These are phyloP conservation scores for Astrothelium macrocarpum DNA, from an alignment of 495 filamentous ascomycete species.

Conservation along the genomic window DNA sequence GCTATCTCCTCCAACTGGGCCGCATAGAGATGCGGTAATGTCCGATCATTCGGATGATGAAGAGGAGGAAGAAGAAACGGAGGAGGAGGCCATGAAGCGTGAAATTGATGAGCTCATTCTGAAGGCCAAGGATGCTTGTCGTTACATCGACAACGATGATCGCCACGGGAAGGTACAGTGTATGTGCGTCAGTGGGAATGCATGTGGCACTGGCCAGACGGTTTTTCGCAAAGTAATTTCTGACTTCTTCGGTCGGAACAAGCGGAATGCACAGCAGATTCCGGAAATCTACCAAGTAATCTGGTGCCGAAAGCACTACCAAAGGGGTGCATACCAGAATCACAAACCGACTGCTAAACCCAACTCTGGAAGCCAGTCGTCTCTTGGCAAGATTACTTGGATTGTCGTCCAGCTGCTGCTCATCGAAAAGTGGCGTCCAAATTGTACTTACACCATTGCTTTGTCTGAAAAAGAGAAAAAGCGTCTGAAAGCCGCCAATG, in stretches of 20 bases:
- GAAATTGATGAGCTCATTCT: not conserved
- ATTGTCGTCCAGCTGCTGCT: not conserved
- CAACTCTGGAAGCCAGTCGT: not conserved
- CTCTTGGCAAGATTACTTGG: slow-evolving; percentile 3
- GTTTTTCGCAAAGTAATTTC: slow-evolving; percentile 61
- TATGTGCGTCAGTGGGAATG: not conserved
- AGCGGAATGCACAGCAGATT: slow-evolving; percentile 58
- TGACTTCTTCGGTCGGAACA: slow-evolving; percentile 85
- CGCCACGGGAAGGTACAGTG: not conserved
- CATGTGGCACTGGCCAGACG: not conserved
- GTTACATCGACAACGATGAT: not conserved
- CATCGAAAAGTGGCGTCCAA: slow-evolving; percentile 5
- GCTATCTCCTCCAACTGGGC: not conserved
- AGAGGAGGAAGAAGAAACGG: not conserved
- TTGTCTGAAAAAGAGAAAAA: not conserved
- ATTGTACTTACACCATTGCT: not conserved
- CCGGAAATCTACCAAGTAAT: slow-evolving; percentile 49
- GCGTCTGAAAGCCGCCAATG: not conserved
- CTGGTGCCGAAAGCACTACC: slow-evolving; percentile 79
- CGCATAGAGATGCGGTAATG: not conserved
- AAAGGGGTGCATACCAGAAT: slow-evolving; percentile 38
- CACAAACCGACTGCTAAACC: not conserved
- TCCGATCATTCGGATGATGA: not conserved
- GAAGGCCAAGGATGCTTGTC: not conserved
- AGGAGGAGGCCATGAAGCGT: not conserved